Evolutionary conservation across 305 asterid species (phyloP).

Genomic region (Plantago coronopus): DNA sequence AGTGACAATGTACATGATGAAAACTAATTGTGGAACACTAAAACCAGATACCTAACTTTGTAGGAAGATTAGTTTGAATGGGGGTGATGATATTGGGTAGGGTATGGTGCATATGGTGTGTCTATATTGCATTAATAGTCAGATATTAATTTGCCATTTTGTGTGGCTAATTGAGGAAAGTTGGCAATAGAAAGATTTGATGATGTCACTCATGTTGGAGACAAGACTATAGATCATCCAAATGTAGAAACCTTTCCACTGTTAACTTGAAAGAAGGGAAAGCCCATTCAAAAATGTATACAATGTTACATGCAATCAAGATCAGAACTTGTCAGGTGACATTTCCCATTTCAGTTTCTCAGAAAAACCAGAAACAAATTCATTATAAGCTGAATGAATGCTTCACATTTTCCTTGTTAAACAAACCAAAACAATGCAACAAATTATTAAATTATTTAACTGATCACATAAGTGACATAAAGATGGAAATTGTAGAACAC

Average conservation of each 20-base stretch:
- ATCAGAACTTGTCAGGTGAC: conserved; percentile 34
- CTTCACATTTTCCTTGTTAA: not conserved
- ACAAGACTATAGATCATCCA: conserved; percentile 58
- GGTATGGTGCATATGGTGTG: conserved; percentile 6
- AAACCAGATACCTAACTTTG: not conserved
- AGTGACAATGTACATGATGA: no score
- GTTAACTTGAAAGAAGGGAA: conserved; percentile 30
- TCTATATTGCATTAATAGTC: conserved; percentile 28
- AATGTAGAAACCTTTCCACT: conserved; percentile 38
- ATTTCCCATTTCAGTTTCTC: conserved; percentile 24
- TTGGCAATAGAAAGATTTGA: conserved; percentile 34
- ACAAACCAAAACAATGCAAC: not conserved
- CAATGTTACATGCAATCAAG: conserved; percentile 59
- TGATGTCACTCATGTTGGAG: conserved; percentile 50
- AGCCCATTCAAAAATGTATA: conserved; percentile 34
- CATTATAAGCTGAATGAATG: not conserved
- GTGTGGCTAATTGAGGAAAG: conserved; percentile 56
- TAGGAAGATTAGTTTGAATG: not conserved
- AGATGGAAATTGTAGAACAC: no score
- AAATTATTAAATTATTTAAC: no score
- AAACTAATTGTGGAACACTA: not conserved
- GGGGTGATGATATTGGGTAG: conserved; percentile 19
- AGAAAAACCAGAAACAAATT: conserved; percentile 3
- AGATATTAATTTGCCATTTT: conserved; percentile 24
- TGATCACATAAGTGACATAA: no score